These are phyloP conservation scores for Cladorrhinum sp. DNA, from an alignment of 2,329 filamentous ascomycete genomes.

Conservation along the genomic window DNA sequence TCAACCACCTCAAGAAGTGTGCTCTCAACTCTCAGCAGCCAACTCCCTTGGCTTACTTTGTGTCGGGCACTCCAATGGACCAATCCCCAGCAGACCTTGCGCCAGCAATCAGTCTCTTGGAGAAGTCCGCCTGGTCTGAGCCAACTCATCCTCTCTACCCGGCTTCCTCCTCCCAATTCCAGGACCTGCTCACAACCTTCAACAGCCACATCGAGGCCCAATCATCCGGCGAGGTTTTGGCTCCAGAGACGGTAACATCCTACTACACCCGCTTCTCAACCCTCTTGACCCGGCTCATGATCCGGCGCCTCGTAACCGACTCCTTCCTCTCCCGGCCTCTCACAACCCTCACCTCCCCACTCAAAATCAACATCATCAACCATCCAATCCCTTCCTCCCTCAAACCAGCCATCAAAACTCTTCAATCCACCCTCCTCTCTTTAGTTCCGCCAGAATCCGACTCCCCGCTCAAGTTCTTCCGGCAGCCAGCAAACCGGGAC, in stretches of 20 bases:
- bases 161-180: slow-evolving; percentile 11
- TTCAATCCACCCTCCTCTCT: slow-evolving; percentile 14
- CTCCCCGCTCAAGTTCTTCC: neutral
- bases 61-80: slow-evolving; percentile 25
- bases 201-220: slow-evolving; percentile 8
- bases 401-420: neutral
- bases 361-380: slow-evolving; percentile 24
- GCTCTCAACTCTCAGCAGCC: slow-evolving; percentile 5
- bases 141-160: slow-evolving; percentile 10
- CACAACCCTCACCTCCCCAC: slow-evolving; percentile 19
- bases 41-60: slow-evolving; percentile 22
- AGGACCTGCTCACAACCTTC: slow-evolving; percentile 14
- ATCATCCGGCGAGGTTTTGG: slow-evolving; percentile 4
- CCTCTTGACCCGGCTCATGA: slow-evolving; percentile 21
- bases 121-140: slow-evolving; percentile 11
- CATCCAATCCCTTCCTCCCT: slow-evolving; percentile 15
- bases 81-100: slow-evolving; percentile 21
- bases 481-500: slow-evolving; percentile 8
- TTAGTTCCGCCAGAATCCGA: neutral
- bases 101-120: slow-evolving; percentile 13
- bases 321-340: slow-evolving; percentile 20
- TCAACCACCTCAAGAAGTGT: slow-evolving; percentile 20
- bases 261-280: slow-evolving; percentile 17
- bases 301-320: slow-evolving; percentile 24
- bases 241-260: slow-evolving; percentile 2